Evolutionary conservation across 768 basidiomycete species (phyloP).

Genomic region (Clavulina sp.): DNA sequence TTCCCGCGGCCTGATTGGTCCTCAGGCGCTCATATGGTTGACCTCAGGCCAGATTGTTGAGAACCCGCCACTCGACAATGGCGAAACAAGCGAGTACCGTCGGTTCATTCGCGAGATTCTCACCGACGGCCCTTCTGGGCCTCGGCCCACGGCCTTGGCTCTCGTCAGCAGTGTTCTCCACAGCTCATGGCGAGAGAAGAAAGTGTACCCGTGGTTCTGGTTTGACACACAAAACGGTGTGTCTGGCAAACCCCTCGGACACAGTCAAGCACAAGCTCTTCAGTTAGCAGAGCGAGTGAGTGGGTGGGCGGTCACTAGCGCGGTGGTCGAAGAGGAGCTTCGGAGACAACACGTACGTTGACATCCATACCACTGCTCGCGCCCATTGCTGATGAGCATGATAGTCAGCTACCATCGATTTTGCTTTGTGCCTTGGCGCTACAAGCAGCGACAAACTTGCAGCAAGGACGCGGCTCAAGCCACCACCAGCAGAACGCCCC

Average conservation of each 20-base stretch:
- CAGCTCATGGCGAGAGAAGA: constrained; percentile 61
- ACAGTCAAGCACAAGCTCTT: constrained; percentile 61
- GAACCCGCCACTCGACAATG: constrained; percentile 80
- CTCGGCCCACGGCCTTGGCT: constrained; percentile 78
- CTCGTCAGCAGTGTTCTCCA: constrained; percentile 68
- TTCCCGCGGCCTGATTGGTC: constrained; percentile 75
- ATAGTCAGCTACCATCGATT: constrained; percentile 94
- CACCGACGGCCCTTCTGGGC: constrained; percentile 86
- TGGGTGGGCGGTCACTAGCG: constrained; percentile 77
- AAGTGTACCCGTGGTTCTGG: constrained; percentile 61
- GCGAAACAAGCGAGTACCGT: constrained; percentile 86
- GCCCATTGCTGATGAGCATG: constrained; percentile 10
- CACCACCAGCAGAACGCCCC: constrained; percentile 19
- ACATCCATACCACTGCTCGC: no score
- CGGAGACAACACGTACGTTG: constrained; percentile 82
- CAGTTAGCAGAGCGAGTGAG: constrained; percentile 76
- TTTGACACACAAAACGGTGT: constrained; percentile 33
- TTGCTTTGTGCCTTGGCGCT: constrained; percentile 84
- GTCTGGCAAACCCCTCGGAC: constrained; percentile 32
- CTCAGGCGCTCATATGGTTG: constrained; percentile 89
- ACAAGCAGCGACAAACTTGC: constrained; percentile 70
- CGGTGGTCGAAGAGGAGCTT: constrained; percentile 81
- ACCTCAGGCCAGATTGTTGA: constrained; percentile 62
- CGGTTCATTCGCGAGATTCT: constrained; percentile 92
- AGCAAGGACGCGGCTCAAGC: constrained; percentile 56